Base-by-base conservation (phyloP, 345 rosid species). In the Salix arbutifolia region DNA sequence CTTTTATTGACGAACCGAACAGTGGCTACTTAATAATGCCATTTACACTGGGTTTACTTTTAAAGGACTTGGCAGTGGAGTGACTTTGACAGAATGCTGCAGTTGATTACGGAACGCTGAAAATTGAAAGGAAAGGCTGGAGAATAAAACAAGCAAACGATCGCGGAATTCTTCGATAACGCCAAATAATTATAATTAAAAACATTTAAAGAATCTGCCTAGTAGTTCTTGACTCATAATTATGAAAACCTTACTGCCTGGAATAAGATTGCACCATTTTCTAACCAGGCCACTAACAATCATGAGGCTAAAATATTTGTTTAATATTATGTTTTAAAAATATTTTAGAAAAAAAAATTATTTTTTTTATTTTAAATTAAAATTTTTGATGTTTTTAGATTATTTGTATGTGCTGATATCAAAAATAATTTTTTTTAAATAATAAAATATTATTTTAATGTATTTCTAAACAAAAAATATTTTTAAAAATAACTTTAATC, bases 361-460 rank as follows among this genome's bases (percentile, higher is more conserved):
- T 30, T 30, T 2, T 30, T 30, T 30, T 30, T 30, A 30, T 30
- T 30, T 30, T 30, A 30, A 30, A 30, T 30, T 30, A 30, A 30
- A 30, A 30, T 0, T 31, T 31, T 3, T 31, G 4, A 3, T 31
- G 0, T 31, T 31, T 31, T 31, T 31, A 31, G 4, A 31, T 31
- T 31, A 3, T 31, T 0, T 31, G n/a, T n/a, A 3, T 31, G 0
- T 31, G 0, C 0, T 31, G 4, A 31, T 30, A 3, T 31, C 4
- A 31, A 31, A 31, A 31, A 31, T 3, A 31, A 0, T 30, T 30
- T 28, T 30, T 3, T 30, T 4, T 30, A 30, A 30, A n/a, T n/a
- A n/a, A n/a, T n/a, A n/a, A n/a, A n/a, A n/a, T n/a, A n/a, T n/a
- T n/a, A n/a, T n/a, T n/a, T n/a, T n/a, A n/a, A n/a, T n/a, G n/a